phyloP scores from a whole-genome alignment of 2,329 filamentous ascomycete species.

The Penicillium capsulatum region DNA sequence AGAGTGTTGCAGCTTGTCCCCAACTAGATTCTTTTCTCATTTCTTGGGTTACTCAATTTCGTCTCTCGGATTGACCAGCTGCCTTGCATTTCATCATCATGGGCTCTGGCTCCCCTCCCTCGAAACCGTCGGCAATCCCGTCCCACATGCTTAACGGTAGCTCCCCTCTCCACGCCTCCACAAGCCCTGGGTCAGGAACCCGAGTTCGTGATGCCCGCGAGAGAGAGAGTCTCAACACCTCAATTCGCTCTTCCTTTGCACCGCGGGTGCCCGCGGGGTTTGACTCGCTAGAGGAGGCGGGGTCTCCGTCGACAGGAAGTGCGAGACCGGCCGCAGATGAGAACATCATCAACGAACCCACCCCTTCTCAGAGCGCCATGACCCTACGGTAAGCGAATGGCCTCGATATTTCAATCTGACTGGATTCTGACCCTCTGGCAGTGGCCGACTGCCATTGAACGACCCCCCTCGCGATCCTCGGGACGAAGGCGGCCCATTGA shows the following conservation, averaged over 20 bases:
- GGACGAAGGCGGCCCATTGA: slow-evolving; percentile 49
- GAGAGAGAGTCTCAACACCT: slow-evolving; percentile 54
- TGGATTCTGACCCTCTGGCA: slow-evolving; percentile 8
- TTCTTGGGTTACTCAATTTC: no score
- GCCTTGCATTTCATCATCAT: slow-evolving; percentile 30
- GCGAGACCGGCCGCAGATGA: slow-evolving; percentile 9
- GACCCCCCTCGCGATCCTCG: slow-evolving; percentile 52
- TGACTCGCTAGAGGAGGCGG: slow-evolving; percentile 19
- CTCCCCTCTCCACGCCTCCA: slow-evolving; percentile 49
- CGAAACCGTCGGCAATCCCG: slow-evolving; percentile 52
- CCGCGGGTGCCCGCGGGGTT: slow-evolving; percentile 35
- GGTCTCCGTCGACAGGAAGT: not conserved
- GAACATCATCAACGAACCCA: slow-evolving; percentile 12
- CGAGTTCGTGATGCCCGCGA: slow-evolving; percentile 51
- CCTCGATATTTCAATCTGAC: not conserved
- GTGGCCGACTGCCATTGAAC: slow-evolving; percentile 34
- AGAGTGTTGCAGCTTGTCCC: slow-evolving; percentile 1
- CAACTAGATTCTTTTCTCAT: no score
- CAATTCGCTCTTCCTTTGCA: slow-evolving; percentile 56
- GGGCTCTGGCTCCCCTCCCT: slow-evolving; percentile 45
- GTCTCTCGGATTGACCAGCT: no score
- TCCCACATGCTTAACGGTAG: slow-evolving; percentile 55
- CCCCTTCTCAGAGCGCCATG: slow-evolving; percentile 14
- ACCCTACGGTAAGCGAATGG: slow-evolving; percentile 24
- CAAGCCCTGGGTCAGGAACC: slow-evolving; percentile 21